Conservation (phyloP, 2,329 filamentous ascomycete species). For the Pseudocercospora fijiensis region DNA sequence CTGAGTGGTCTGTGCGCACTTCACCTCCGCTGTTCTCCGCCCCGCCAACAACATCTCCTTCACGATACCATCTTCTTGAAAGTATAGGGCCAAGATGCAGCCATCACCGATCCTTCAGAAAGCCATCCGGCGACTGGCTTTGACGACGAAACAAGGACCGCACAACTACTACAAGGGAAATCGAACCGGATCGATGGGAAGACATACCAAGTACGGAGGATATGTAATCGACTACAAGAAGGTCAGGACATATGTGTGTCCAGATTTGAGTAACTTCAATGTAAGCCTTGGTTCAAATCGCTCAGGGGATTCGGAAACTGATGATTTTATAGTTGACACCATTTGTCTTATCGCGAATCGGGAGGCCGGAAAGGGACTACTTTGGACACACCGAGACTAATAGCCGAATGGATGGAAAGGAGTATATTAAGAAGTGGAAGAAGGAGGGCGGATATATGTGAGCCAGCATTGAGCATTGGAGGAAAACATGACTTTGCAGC, state of each 20-base stretch:
- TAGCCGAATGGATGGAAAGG: conserved; percentile 34
- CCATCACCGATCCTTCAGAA: conserved; percentile 66
- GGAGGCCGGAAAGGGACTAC: conserved; percentile 50
- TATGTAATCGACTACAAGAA: conserved; percentile 83
- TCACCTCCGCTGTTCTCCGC: conserved; percentile 19
- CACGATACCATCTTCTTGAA: not conserved
- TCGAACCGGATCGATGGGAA: conserved; percentile 80
- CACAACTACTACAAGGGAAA: conserved; percentile 98
- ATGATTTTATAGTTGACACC: conserved; percentile 65
- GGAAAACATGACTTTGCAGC: not conserved
- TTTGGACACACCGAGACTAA: conserved; percentile 44
- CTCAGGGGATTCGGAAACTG: not conserved
- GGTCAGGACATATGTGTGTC: conserved; percentile 87
- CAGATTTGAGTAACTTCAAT: conserved; percentile 68
- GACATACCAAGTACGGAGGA: conserved; percentile 77
- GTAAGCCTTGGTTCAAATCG: conserved; percentile 46
- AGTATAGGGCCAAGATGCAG: conserved; percentile 44
- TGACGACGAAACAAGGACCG: conserved; percentile 91
- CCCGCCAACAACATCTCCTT: conserved; percentile 6
- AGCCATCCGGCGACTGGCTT: conserved; percentile 69
- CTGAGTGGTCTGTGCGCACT: not conserved
- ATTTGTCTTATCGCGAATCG: conserved; percentile 67
- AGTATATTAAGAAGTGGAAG: conserved; percentile 39
- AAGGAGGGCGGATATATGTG: conserved; percentile 35
- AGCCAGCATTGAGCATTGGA: conserved; percentile 2